Evolutionary conservation across 2,329 filamentous ascomycete genomes (phyloP).

Genomic region (Exophiala sp.): DNA sequence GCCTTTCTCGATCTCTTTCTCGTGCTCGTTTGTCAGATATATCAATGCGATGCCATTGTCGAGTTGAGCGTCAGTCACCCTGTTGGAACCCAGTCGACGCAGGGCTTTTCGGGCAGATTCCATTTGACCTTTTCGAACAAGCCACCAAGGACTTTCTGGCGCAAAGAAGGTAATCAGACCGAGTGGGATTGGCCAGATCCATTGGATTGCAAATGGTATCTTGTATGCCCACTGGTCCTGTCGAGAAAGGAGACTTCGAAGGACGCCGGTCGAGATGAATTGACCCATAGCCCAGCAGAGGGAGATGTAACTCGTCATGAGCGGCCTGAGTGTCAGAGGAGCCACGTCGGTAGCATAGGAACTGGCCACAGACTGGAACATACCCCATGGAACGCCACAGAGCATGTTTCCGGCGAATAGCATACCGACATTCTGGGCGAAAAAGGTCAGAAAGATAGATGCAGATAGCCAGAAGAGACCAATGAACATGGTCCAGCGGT

Average conservation of each 20-base stretch:
- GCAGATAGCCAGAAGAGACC: slow-evolving; percentile 48
- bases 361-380: slow-evolving; percentile 42
- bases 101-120: slow-evolving; percentile 35
- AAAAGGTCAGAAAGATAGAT: slow-evolving; percentile 38
- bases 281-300: slow-evolving; percentile 40
- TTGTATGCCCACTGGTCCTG: slow-evolving; percentile 36
- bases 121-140: slow-evolving; percentile 33
- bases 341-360: slow-evolving; percentile 32
- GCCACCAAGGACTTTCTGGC: slow-evolving; percentile 37
- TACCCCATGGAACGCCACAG: slow-evolving; percentile 49
- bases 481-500: slow-evolving; percentile 60
- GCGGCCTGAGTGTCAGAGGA: slow-evolving; percentile 26
- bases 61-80: slow-evolving; percentile 67
- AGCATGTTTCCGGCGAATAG: slow-evolving; percentile 35
- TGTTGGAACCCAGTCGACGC: slow-evolving; percentile 32
- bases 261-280: slow-evolving; percentile 29
- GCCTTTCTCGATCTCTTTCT: background rate
- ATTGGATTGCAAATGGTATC: slow-evolving; percentile 41
- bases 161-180: slow-evolving; percentile 42
- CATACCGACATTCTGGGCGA: slow-evolving; percentile 33
- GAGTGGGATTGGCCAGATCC: slow-evolving; percentile 50
- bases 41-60: slow-evolving; percentile 89
- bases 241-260: slow-evolving; percentile 32
- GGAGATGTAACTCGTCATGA: slow-evolving; percentile 37
- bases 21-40: slow-evolving; percentile 31